Base-by-base conservation (phyloP, 371 early-diverging fungal species). In the Synchytrium microbalum region DNA sequence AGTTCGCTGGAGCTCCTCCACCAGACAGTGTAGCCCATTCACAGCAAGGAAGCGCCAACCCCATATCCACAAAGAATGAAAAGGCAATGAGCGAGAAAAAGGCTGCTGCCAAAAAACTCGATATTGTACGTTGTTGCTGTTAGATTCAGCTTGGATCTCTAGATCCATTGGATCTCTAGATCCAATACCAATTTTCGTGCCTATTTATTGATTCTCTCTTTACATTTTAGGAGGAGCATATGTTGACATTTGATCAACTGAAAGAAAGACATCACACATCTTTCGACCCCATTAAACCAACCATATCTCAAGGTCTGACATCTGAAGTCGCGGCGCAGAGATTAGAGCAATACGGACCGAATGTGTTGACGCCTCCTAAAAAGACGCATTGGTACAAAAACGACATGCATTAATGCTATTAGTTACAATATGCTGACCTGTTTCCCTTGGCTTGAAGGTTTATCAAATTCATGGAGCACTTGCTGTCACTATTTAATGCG, bases 331-430 rank as follows among this genome's bases (percentile, higher is more conserved):
- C 88, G 23, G 73, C 72, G 10, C 71, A 79, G 46, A 72, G 86
- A 24, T 70, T 91, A 58, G 64, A 60, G 1, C 72, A 78, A 57
- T 71, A 89, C 62, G 95, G 95, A 0, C 89, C 83, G 53, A 95
- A 95, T 70, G 64, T 84, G n/a, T 77, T 95, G 60, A 78, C 90
- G 1, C 94, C 94, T 16, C 93, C 95, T 31, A 89, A 89, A 69
- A 86, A 82, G 70, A 83, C 82, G 69, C 83, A 82, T 32, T 78
- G 86, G 2, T 66, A 89, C 59, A 65, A 87, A 32, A 80, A 82
- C 57, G 93, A 83, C 66, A 54, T 93, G 27, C 79, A 87, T 65
- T 89, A 85, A 69, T 74, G 93, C 53, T 32, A 72, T 3, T 79
- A 10, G 56, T 14, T 51, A 14, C 23, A 14, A 26, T 26, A 56